Base-by-base conservation (phyloP, 202 grass and related monocot genomes). In the Schoenoplectus tabernaemontani region DNA sequence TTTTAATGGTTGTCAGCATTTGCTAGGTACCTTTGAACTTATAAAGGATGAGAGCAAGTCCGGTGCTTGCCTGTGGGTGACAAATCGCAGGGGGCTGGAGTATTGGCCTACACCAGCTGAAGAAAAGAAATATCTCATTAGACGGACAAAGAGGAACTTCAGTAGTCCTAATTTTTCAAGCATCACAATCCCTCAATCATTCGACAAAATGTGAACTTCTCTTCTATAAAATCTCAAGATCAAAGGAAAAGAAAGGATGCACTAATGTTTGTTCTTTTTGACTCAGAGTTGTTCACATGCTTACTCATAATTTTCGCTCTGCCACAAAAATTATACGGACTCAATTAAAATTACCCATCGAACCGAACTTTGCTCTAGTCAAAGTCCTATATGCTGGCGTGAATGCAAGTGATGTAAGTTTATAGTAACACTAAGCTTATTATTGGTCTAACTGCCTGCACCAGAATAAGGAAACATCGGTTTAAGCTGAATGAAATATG, bases 321-420 rank as follows among this genome's bases (percentile, higher is more conserved):
- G 96, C 96, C 81, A 99, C 92, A 85, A 89, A 86, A 85, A 64
- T 96, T 85, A 81, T 91, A 79, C 74, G 70, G 70, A 89, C 85
- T 57, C 85, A 70, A 41, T 80, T 96, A 83, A 99, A 76, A 68
- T 83, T 93, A 62, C 96, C 92, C 53, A 83, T 99, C 64, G 84
- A 96, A 77, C 81, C 90, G 83, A 57, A 91, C 59, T 84, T 75
- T 89, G 90, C 88, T 80, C 51, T 93, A 48, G 85, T 99, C 82
- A 99, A 99, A 88, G 83, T 99, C 83, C 87, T 99, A 86, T 99
- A 96, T 22, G 90, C 92, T 86, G 92, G 96, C n/a, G 96, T 99
- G 73, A 99, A 99, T 99, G 96, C 96, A 71, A 99, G 96, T 88
- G 96, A 99, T 85, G 96, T 99, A 93, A 89, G 96, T 83, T 46